phyloP scores from a whole-genome alignment of 2,329 filamentous ascomycete species.

The Pyrenochaeta sp. region DNA sequence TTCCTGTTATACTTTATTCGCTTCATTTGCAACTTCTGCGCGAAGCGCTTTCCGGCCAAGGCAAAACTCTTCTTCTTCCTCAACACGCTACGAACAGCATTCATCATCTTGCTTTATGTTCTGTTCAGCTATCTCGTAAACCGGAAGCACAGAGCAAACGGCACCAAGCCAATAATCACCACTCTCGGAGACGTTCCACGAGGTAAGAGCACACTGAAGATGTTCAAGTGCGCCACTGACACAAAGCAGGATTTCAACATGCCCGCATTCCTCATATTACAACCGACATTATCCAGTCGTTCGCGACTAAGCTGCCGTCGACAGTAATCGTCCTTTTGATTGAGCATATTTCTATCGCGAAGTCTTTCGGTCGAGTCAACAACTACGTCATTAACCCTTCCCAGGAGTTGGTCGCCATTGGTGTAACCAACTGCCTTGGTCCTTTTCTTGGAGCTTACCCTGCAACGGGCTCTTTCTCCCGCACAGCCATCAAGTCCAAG shows the following conservation, averaged over 20 bases:
- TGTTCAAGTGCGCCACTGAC: conserved; percentile 5
- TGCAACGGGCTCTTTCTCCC: conserved; percentile 93
- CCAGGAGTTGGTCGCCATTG: conserved; percentile 94
- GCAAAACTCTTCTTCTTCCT: conserved; percentile 86
- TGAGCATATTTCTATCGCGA: conserved; percentile 96
- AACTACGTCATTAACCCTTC: conserved; percentile 98
- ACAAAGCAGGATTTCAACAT: conserved; percentile 69
- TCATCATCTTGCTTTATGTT: conserved; percentile 91
- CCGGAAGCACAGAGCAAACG: conserved; percentile 55
- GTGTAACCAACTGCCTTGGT: conserved; percentile 86
- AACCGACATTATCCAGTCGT: conserved; percentile 69
- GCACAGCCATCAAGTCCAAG: conserved; percentile 97
- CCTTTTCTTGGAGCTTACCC: conserved; percentile 93
- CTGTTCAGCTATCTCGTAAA: conserved; percentile 90
- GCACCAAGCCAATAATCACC: conserved; percentile 69
- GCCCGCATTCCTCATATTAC: conserved; percentile 77
- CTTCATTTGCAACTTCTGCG: conserved; percentile 67
- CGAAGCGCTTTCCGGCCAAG: conserved; percentile 72
- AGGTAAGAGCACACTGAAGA: conserved; percentile 55
- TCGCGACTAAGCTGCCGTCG: conserved; percentile 78
- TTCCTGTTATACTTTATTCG: conserved; percentile 77
- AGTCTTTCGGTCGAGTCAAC: conserved; percentile 94
- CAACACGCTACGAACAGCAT: conserved; percentile 88
- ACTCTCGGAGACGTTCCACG: conserved; percentile 81
- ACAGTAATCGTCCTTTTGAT: conserved; percentile 92